Conservation (phyloP, 2,329 filamentous ascomycete genomes). For the Talaromyces sp. region DNA sequence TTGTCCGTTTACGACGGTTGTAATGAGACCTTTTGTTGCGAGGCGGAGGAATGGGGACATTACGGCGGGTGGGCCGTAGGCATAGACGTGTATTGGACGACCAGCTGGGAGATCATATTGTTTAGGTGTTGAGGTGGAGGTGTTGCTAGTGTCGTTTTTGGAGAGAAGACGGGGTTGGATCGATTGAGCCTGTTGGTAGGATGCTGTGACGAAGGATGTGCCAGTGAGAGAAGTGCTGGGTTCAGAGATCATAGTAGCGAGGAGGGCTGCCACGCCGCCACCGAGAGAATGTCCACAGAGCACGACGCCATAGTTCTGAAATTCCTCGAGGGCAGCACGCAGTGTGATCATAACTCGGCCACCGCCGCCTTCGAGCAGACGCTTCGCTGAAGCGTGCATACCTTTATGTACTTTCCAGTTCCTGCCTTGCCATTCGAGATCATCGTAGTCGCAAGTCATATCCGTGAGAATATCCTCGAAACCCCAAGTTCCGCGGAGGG, state of each 20-base stretch:
- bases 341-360: slow-evolving; percentile 68
- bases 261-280: slow-evolving; percentile 68
- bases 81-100: slow-evolving; percentile 76
- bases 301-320: slow-evolving; percentile 70
- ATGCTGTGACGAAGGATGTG: slow-evolving; percentile 65
- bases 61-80: slow-evolving; percentile 74
- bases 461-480: slow-evolving; percentile 75
- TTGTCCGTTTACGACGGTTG: slow-evolving; percentile 71
- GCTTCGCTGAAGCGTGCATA: slow-evolving; percentile 70
- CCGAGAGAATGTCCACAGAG: slow-evolving; percentile 71
- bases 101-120: slow-evolving; percentile 63
- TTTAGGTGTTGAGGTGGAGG: slow-evolving; percentile 21
- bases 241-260: slow-evolving; percentile 72
- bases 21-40: slow-evolving; percentile 73
- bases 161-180: slow-evolving; percentile 46
- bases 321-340: slow-evolving; percentile 66
- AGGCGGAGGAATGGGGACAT: slow-evolving; percentile 71
- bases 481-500: slow-evolving; percentile 70
- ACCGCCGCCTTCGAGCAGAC: slow-evolving; percentile 68
- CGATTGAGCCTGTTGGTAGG: slow-evolving; percentile 32
- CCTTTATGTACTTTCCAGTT: slow-evolving; percentile 74
- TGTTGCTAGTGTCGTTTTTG: slow-evolving; percentile 17
- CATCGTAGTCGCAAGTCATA: slow-evolving; percentile 73
- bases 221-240: slow-evolving; percentile 54
- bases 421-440: slow-evolving; percentile 60